These are phyloP conservation scores for Pseudogymnoascus sp. DNA, from an alignment of 2,329 filamentous ascomycete species.

Conservation along the genomic window DNA sequence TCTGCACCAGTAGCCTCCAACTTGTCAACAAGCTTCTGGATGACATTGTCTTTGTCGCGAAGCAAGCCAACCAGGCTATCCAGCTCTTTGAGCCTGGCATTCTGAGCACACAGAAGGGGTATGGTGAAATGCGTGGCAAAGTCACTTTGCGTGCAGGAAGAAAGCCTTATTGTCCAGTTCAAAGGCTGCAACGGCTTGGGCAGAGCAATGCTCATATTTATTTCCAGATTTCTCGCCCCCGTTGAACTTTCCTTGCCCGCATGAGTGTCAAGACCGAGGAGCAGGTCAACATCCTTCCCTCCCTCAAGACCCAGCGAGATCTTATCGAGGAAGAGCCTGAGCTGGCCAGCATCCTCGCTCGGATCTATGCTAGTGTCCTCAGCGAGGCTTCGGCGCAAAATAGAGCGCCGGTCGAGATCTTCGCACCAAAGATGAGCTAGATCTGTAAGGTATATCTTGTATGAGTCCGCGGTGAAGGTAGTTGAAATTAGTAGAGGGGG, in stretches of 20 bases:
- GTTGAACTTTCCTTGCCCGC: conserved; percentile 32
- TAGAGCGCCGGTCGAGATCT: conserved; percentile 48
- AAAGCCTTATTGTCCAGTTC: conserved; percentile 55
- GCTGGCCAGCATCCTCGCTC: conserved; percentile 57
- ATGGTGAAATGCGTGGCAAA: conserved; percentile 38
- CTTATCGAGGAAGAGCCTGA: conserved; percentile 57
- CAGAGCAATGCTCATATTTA: conserved; percentile 51
- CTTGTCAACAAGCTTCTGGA: conserved; percentile 44
- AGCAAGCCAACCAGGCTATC: conserved; percentile 36
- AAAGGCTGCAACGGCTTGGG: conserved; percentile 54
- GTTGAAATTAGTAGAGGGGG: conserved; percentile 58
- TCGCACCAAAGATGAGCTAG: conserved; percentile 67
- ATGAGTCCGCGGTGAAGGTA: conserved; percentile 45
- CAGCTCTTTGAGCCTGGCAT: conserved; percentile 35
- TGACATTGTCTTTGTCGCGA: conserved; percentile 44
- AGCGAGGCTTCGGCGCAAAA: conserved; percentile 52
- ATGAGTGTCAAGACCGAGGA: conserved; percentile 31
- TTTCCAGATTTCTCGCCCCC: conserved; percentile 28
- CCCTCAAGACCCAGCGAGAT: conserved; percentile 41
- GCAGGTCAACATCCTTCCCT: conserved; percentile 35
- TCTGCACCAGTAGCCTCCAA: conserved; percentile 43
- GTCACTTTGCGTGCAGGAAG: conserved; percentile 26
- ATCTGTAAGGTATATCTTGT: conserved; percentile 61
- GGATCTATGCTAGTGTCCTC: conserved; percentile 66
- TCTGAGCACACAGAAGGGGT: conserved; percentile 38